Evolutionary conservation across 345 rosid genomes (phyloP), one percentile per base, ranked within the genome.

Genomic region (Acer saccharum): DNA sequence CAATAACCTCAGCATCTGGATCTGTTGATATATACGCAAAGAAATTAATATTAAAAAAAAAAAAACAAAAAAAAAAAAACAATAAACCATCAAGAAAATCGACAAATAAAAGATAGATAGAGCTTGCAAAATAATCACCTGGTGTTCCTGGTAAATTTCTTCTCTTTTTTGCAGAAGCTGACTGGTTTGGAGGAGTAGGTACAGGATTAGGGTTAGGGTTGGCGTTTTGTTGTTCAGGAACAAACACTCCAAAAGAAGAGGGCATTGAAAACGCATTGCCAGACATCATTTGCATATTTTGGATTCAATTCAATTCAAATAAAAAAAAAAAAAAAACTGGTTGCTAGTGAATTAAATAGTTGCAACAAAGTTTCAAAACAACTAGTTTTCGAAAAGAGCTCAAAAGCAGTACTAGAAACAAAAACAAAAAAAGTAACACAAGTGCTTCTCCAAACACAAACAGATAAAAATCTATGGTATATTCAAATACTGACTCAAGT

Each of bases 1-100:
- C 98, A 60, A 95, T 87, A 77, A 95, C 97, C 82, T 95, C 98
- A 12, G 99, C 98, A 90, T 93, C 97, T 80, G 98, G 99, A 91
- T 95, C 99, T 95, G 86, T 74, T 16, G 39, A 35, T 35, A 35
- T 32, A 32, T 39, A 9, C 14, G 78, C 44, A 61, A 44, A 73
- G 5, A 74, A 71, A 77, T 35, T 35, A 35, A 35, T 35, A 32
- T 32, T 32, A 35, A 35, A 27, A 13, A 73, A 52, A 29, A 29
- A 2, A 25, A 13, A 73, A 52, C 2, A 29, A 2, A 25, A 13
- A 73, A 52, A 29, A 2, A 0, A 25, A 52, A 52, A 0, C 7
- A 63, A 20, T 1, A 18, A 29, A 0, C 23, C 2, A 54, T 46
- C 20, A 66, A 69, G 50, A 27, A 7, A 14, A 48, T 29, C 1